Conservation (phyloP, 768 basidiomycete species). For the Naganishia vishniacii region DNA sequence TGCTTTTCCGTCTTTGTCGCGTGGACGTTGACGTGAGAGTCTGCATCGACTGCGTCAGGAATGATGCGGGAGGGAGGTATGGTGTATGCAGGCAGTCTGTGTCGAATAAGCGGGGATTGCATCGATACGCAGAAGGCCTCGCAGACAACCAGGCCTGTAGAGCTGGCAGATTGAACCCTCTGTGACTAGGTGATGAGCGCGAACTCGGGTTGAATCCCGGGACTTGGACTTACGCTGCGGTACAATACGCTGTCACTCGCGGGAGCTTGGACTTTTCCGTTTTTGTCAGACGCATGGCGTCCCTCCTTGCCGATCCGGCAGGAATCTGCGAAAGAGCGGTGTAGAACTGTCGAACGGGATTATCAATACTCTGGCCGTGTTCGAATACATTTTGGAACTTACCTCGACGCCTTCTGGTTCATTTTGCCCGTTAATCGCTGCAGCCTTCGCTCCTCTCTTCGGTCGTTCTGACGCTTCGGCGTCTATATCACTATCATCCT, state of each 20-base stretch:
- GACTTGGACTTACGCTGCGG: constrained; percentile 62
- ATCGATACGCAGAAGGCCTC: constrained; percentile 71
- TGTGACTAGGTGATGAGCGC: constrained; percentile 42
- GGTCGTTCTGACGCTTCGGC: neutral
- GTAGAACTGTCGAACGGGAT: constrained; percentile 61
- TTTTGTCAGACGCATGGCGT: constrained; percentile 83
- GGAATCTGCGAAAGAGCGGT: constrained; percentile 90
- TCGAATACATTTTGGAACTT: no score
- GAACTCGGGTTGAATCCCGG: neutral
- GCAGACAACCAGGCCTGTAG: constrained; percentile 85
- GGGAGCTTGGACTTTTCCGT: constrained; percentile 87
- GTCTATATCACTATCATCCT: constrained; percentile 36
- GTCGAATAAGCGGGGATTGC: constrained; percentile 80
- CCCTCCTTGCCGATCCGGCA: constrained; percentile 84
- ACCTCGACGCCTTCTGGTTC: constrained; percentile 46
- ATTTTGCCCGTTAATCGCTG: constrained; percentile 25
- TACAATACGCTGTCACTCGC: constrained; percentile 92
- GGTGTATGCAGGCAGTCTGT: constrained; percentile 84
- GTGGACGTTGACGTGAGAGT: constrained; percentile 65
- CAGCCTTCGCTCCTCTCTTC: neutral
- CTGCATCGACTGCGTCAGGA: constrained; percentile 61
- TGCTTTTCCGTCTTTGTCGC: constrained; percentile 50
- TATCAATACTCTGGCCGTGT: no score
- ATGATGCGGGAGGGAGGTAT: constrained; percentile 57
- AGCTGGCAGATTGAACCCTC: constrained; percentile 82